Base-by-base conservation (phyloP, 257 asterid genomes). In the Lantana camara region DNA sequence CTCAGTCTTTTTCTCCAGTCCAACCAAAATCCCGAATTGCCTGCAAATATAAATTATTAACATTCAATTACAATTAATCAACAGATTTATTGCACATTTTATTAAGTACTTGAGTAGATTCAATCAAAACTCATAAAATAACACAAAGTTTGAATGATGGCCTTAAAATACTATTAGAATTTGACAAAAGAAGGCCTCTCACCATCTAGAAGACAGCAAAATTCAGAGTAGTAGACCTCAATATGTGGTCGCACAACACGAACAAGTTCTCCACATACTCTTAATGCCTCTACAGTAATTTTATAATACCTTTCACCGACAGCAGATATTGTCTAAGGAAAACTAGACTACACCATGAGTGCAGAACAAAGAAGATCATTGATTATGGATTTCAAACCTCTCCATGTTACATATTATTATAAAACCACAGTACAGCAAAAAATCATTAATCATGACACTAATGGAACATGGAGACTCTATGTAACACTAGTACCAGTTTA, bases 181-280 rank as follows among this genome's bases (percentile, higher is more conserved):
- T 67, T 60, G 42, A 55, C 67, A 57, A 52, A 44, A 27, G 32
- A n/a, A n/a, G 55, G 55, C 14, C 3, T 20, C 63, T 46, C 22
- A 63, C 20, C 41, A 46, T 50, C 52, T 29, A 30, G 47, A 52
- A 75, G 47, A 19, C n/a, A n/a, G n/a, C 32, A 54, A 50, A 60
- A 54, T 19, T 34, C 49, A 69, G 68, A n/a, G n/a, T 52, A 60
- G 54, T 49, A 30, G 48, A 90, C 99, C 95, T 86, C 84, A 67
- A 88, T 74, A 71, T 79, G 79, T 69, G 99, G 97, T 37, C 99
- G 94, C 66, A 90, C 84, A 37, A 90, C 95, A 34, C 97, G 95
- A 40, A 94, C 93, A 72, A 94, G 95, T 80, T 94, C 99, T 73
- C 99, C 97, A 53, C 97, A 94, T 42, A 82, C 99, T 83, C 97